Conservation (phyloP, 1,284 basidiomycete species). For the Ganoderma sinense region DNA sequence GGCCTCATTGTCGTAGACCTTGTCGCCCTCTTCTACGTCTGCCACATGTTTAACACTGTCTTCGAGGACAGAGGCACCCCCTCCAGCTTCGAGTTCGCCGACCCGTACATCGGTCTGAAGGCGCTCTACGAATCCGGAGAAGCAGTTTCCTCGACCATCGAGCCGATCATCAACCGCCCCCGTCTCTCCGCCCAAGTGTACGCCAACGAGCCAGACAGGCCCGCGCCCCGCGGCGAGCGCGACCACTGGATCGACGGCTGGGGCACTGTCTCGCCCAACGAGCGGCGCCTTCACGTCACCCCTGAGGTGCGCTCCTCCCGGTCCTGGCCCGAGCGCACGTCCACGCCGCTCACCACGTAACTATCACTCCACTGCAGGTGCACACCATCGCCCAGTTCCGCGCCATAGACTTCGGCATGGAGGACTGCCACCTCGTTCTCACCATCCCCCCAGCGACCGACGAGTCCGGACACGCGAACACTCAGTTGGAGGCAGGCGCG, state of each 20-base stretch:
- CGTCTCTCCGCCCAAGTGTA: constrained; percentile 25
- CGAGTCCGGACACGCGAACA: neutral
- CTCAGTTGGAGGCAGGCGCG: constrained; percentile 5
- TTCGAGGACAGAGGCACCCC: constrained; percentile 14
- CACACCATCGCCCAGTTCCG: constrained; percentile 30
- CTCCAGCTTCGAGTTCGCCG: constrained; percentile 19
- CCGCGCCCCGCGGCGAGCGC: constrained; percentile 5
- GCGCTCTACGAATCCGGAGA: constrained; percentile 21
- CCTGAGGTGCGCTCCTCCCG: neutral
- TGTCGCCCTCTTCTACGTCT: constrained; percentile 15
- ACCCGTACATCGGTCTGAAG: constrained; percentile 27
- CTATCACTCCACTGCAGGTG: neutral
- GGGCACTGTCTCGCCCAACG: constrained; percentile 12
- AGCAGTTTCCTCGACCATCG: constrained; percentile 13
- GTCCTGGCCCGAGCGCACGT: neutral
- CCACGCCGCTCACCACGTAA: neutral
- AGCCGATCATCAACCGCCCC: constrained; percentile 24
- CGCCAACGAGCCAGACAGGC: constrained; percentile 17
- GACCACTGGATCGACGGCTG: constrained; percentile 1
- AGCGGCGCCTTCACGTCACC: constrained; percentile 12
- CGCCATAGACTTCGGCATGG: constrained; percentile 34
- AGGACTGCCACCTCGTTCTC: constrained; percentile 22
- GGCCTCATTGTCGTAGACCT: constrained; percentile 18
- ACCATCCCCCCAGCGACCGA: neutral
- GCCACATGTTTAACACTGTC: constrained; percentile 19